Percentiles rank a stretch among this genome's conserved stretches.
These are phyloP conservation scores for Biscogniauxia marginata DNA, from an alignment of 2,329 filamentous ascomycete species.

Conservation along the genomic window DNA sequence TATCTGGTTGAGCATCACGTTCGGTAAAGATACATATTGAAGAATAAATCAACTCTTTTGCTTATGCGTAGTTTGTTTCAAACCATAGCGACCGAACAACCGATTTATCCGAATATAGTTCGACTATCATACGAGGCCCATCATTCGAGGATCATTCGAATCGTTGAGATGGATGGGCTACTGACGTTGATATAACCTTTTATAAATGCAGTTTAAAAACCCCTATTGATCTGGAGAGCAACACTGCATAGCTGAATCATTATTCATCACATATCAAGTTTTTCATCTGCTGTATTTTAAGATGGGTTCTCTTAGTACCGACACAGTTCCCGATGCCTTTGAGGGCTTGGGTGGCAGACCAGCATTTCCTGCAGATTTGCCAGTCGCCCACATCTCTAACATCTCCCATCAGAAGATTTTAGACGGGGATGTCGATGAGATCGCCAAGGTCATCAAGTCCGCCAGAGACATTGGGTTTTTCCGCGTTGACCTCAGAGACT, in stretches of 20 bases:
- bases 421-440: constrained; percentile 11
- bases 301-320: constrained; percentile 4
- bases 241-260: no score
- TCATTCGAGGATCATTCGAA: no score
- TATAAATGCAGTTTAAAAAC: not conserved
- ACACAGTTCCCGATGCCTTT: constrained; percentile 6
- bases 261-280: not conserved
- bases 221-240: not conserved
- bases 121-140: constrained; percentile 3
- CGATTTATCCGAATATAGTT: constrained; percentile 8
- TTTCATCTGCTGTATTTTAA: not conserved
- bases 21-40: not conserved
- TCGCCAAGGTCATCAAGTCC: constrained; percentile 11
- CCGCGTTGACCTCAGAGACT: constrained; percentile 13
- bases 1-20: not conserved
- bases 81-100: constrained; percentile 4
- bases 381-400: constrained; percentile 12
- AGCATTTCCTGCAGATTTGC: constrained; percentile 8
- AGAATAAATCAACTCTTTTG: not conserved
- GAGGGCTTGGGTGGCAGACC: constrained; percentile 3
- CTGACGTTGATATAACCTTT: not conserved
- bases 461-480: constrained; percentile 13
- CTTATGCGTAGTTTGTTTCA: not conserved
- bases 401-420: constrained; percentile 13
- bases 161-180: not conserved